phyloP scores from a whole-genome alignment of 2,329 filamentous ascomycete genomes.

The Claviceps fusiformis region DNA sequence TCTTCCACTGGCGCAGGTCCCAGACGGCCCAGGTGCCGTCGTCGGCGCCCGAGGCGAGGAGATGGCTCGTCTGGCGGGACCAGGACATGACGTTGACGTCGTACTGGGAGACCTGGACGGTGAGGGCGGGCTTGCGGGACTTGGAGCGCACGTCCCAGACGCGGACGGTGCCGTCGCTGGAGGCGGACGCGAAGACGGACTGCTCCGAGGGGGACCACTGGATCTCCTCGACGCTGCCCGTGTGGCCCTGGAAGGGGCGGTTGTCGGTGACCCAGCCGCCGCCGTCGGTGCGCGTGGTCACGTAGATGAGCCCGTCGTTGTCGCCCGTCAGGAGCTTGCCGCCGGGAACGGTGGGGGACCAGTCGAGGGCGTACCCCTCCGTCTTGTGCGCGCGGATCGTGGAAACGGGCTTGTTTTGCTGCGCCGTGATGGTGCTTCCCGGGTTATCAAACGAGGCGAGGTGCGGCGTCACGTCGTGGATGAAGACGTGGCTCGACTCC shows the following conservation, averaged over 20 bases:
- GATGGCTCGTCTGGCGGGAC: slow-evolving; percentile 76
- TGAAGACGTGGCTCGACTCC: slow-evolving; percentile 75
- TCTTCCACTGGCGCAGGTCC: slow-evolving; percentile 92
- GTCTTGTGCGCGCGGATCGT: slow-evolving; percentile 83
- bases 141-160: slow-evolving; percentile 94
- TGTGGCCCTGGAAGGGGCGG: slow-evolving; percentile 71
- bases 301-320: slow-evolving; percentile 77
- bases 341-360: slow-evolving; percentile 64
- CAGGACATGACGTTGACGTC: slow-evolving; percentile 97
- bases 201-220: slow-evolving; percentile 93
- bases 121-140: slow-evolving; percentile 74
- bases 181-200: slow-evolving; percentile 88
- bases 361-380: slow-evolving; percentile 95
- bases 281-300: slow-evolving; percentile 73
- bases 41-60: slow-evolving; percentile 85
- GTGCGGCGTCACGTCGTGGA: slow-evolving; percentile 89
- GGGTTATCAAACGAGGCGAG: slow-evolving; percentile 82
- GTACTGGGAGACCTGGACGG: slow-evolving; percentile 65
- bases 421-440: slow-evolving; percentile 62
- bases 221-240: slow-evolving; percentile 77
- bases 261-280: slow-evolving; percentile 84
- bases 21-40: slow-evolving; percentile 91
- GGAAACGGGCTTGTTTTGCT: slow-evolving; percentile 76
- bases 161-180: slow-evolving; percentile 85
- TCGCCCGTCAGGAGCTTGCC: slow-evolving; percentile 89